phyloP scores from a whole-genome alignment of 2,329 filamentous ascomycete genomes.

The Chrysoporthe cubensis region DNA sequence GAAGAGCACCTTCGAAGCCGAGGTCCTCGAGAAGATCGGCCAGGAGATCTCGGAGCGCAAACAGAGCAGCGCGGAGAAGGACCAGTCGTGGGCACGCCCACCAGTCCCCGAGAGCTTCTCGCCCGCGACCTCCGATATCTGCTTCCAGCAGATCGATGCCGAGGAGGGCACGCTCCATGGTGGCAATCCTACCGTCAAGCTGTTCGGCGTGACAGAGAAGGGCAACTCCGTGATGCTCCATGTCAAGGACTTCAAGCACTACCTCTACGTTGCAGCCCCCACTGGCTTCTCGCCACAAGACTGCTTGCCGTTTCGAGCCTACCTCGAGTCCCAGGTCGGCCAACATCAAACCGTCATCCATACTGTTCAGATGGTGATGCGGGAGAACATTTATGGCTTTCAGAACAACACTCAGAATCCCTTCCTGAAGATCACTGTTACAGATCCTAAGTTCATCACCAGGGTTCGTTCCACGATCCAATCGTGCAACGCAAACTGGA shows the following conservation, averaged over 20 bases:
- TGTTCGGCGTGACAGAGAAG: slow-evolving; percentile 84
- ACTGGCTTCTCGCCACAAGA: slow-evolving; percentile 79
- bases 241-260: slow-evolving; percentile 94
- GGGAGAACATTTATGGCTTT: slow-evolving; percentile 92
- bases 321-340: slow-evolving; percentile 78
- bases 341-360: slow-evolving; percentile 75
- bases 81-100: slow-evolving; percentile 84
- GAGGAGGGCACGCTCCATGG: slow-evolving; percentile 85
- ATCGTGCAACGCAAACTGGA: slow-evolving; percentile 80
- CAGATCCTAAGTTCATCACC: slow-evolving; percentile 82
- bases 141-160: slow-evolving; percentile 93
- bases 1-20: slow-evolving; percentile 91
- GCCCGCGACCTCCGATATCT: slow-evolving; percentile 69
- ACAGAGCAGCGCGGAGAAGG: slow-evolving; percentile 85
- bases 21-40: slow-evolving; percentile 93
- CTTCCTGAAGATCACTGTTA: slow-evolving; percentile 92
- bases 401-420: slow-evolving; percentile 91
- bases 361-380: slow-evolving; percentile 78
- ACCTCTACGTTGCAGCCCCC: slow-evolving; percentile 90
- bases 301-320: slow-evolving; percentile 77
- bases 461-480: slow-evolving; percentile 78
- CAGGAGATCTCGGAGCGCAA: slow-evolving; percentile 89
- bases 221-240: slow-evolving; percentile 95
- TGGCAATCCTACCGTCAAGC: slow-evolving; percentile 77
- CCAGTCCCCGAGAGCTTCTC: slow-evolving; percentile 53